phyloP scores from a whole-genome alignment of 2,329 filamentous ascomycete genomes.

The Neoarthrinium moseri region DNA sequence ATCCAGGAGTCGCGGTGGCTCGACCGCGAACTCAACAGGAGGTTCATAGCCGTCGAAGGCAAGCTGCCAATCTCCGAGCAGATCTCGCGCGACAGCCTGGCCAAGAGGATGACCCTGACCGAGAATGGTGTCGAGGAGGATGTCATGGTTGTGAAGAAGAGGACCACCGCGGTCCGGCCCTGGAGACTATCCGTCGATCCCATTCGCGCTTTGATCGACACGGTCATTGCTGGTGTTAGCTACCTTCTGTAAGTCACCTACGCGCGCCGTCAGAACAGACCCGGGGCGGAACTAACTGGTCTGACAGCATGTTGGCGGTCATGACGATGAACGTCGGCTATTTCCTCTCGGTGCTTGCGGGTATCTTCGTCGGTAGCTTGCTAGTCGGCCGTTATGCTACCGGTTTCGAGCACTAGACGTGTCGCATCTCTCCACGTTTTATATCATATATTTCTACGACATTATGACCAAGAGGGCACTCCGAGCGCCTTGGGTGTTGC shows the following conservation, averaged over 20 bases:
- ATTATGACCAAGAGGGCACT: constrained; percentile 1
- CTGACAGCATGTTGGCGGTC: constrained; percentile 34
- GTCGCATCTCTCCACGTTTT: neutral
- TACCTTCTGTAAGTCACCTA: constrained; percentile 32
- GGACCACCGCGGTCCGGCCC: constrained; percentile 54
- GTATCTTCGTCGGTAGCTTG: constrained; percentile 80
- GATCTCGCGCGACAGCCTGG: constrained; percentile 56
- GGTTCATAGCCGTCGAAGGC: constrained; percentile 74
- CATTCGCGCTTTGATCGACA: constrained; percentile 27
- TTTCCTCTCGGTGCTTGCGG: constrained; percentile 29
- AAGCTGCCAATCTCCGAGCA: constrained; percentile 58
- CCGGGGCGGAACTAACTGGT: constrained; percentile 38
- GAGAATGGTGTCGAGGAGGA: constrained; percentile 80
- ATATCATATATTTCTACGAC: neutral
- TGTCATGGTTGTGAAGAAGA: constrained; percentile 69
- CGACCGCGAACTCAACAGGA: constrained; percentile 68
- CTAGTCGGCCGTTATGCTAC: constrained; percentile 69
- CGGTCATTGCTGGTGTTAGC: constrained; percentile 25
- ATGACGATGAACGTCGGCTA: constrained; percentile 33
- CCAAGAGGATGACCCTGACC: constrained; percentile 65
- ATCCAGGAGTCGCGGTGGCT: constrained; percentile 64
- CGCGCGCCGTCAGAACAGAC: too few species aligned
- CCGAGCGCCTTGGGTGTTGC: too few species aligned
- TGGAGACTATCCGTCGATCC: constrained; percentile 74
- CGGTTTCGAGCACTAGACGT: constrained; percentile 44